phyloP scores from a whole-genome alignment of 2,329 filamentous ascomycete species.

The Aureobasidium sp. region DNA sequence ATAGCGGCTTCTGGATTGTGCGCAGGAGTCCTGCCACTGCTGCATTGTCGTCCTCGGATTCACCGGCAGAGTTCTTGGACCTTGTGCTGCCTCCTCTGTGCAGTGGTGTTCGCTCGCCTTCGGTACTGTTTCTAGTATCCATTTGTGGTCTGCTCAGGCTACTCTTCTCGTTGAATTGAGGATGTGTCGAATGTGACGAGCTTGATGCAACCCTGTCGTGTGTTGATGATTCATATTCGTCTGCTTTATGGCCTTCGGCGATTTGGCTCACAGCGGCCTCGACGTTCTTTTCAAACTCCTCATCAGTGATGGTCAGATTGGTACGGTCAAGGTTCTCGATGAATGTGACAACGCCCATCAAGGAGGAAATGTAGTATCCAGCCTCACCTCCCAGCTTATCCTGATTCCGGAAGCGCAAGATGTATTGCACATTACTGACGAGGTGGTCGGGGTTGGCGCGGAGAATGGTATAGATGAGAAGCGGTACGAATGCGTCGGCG shows the following conservation, averaged over 20 bases:
- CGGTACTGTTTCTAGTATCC: conserved; percentile 51
- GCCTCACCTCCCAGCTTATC: conserved; percentile 97
- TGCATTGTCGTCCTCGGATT: conserved; percentile 50
- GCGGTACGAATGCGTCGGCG: conserved; percentile 88
- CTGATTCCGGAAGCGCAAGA: conserved; percentile 91
- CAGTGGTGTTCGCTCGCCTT: conserved; percentile 51
- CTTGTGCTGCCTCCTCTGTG: conserved; percentile 31
- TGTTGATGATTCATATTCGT: conserved; percentile 34
- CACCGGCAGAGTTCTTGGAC: not conserved
- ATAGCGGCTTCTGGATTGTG: conserved; percentile 83
- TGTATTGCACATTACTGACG: conserved; percentile 97
- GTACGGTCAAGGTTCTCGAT: conserved; percentile 95
- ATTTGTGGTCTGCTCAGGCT: conserved; percentile 46
- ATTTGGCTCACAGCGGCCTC: conserved; percentile 93
- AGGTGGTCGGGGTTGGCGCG: conserved; percentile 92
- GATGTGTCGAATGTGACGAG: conserved; percentile 22
- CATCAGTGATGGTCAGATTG: conserved; percentile 83
- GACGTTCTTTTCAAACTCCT: conserved; percentile 94
- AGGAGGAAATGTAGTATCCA: conserved; percentile 91
- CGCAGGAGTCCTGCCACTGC: conserved; percentile 78
- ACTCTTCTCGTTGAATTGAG: conserved; percentile 37
- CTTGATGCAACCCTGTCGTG: conserved; percentile 21
- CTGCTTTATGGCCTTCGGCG: conserved; percentile 71
- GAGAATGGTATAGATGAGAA: conserved; percentile 91
- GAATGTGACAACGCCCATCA: conserved; percentile 93